Percentiles rank a stretch among this genome's conserved stretches.
Evolutionary conservation across 2,329 filamentous ascomycete species (phyloP).

Genomic region (Fonsecaea multimorphosa): DNA sequence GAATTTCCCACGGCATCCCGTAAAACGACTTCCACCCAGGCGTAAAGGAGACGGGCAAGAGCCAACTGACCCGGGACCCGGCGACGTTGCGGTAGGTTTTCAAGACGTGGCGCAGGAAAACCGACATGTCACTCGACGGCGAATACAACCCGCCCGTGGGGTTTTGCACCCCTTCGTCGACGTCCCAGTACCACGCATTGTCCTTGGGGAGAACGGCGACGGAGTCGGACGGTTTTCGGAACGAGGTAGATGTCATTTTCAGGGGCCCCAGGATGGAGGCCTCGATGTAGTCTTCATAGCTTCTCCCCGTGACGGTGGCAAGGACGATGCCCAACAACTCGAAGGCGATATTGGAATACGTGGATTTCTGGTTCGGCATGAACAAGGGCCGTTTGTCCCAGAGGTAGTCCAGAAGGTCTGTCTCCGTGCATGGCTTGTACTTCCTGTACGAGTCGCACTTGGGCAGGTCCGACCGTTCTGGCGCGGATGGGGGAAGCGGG

Average conservation of each 20-base stretch:
- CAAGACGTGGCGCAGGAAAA: constrained; percentile 52
- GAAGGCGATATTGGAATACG: constrained; percentile 43
- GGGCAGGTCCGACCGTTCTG: constrained; percentile 21
- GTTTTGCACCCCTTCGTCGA: constrained; percentile 50
- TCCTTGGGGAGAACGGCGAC: constrained; percentile 38
- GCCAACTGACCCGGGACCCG: constrained; percentile 49
- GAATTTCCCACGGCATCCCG: constrained; percentile 58
- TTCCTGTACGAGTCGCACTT: constrained; percentile 29
- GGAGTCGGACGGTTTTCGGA: constrained; percentile 33
- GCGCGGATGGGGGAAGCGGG: constrained; percentile 11
- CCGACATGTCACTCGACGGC: constrained; percentile 50
- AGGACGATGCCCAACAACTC: constrained; percentile 42
- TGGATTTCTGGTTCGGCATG: constrained; percentile 39
- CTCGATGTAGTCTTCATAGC: constrained; percentile 40
- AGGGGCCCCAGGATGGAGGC: constrained; percentile 35
- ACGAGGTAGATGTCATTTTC: constrained; percentile 31
- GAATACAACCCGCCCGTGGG: constrained; percentile 55
- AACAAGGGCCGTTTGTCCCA: constrained; percentile 33
- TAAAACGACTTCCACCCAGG: constrained; percentile 50
- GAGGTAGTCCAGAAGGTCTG: constrained; percentile 28
- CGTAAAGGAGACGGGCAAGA: constrained; percentile 48
- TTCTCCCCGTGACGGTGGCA: constrained; percentile 39
- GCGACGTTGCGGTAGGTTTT: constrained; percentile 49
- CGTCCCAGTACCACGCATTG: constrained; percentile 47
- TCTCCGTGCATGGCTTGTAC: constrained; percentile 30